Conservation (phyloP, 2,329 filamentous ascomycete genomes). For the Claviceps sp. region DNA sequence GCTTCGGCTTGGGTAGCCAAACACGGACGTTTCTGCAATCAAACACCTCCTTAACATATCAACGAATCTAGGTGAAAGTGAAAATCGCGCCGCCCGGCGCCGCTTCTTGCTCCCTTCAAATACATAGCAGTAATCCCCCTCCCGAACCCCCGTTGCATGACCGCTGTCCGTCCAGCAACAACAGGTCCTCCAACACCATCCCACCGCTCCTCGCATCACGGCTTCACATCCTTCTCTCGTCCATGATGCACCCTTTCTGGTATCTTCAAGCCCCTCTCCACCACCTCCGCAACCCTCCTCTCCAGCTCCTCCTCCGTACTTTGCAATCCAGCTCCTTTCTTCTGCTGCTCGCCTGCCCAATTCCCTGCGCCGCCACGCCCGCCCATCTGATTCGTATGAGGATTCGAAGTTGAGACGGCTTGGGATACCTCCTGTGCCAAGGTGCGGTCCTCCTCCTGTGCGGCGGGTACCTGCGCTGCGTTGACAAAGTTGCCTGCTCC, state of each 20-base stretch:
- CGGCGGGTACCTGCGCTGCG: conserved; percentile 18
- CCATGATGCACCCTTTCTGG: conserved; percentile 31
- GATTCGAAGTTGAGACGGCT: conserved; percentile 14
- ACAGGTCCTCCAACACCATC: background rate
- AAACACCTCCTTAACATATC: too few species aligned
- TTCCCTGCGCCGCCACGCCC: conserved; percentile 48
- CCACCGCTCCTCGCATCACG: background rate
- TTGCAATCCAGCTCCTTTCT: conserved; percentile 15
- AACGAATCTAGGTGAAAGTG: too few species aligned
- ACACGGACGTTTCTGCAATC: too few species aligned
- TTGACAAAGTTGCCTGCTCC: conserved; percentile 48
- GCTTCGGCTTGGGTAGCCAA: too few species aligned
- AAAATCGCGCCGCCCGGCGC: too few species aligned
- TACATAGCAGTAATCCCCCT: too few species aligned
- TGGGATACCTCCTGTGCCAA: conserved; percentile 21
- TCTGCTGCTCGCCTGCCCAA: conserved; percentile 24
- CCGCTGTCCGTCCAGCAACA: background rate
- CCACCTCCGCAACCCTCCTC: conserved; percentile 28
- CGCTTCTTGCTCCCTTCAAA: too few species aligned
- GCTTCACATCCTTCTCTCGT: conserved; percentile 7
- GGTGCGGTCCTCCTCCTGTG: conserved; percentile 19
- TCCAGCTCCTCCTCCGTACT: conserved; percentile 27
- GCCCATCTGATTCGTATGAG: conserved; percentile 7
- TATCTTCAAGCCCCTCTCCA: conserved; percentile 32
- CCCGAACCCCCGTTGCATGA: background rate